These are phyloP conservation scores for Neurospora crassa DNA, from an alignment of 2,329 filamentous ascomycete genomes.

Conservation along the genomic window DNA sequence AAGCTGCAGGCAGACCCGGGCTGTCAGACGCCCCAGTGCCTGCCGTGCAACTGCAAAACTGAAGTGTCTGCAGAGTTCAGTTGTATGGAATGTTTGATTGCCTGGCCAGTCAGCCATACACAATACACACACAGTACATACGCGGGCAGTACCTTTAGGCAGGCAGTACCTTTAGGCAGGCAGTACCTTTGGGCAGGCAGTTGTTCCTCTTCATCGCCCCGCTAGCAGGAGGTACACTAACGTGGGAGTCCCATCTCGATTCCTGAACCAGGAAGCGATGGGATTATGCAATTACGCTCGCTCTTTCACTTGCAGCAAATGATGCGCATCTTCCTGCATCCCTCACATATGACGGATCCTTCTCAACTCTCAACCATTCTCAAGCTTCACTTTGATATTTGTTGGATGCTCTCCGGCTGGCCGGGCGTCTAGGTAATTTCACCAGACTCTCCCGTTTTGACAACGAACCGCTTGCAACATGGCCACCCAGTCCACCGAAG, in stretches of 20 bases:
- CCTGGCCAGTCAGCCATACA: background rate
- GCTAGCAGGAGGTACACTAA: background rate
- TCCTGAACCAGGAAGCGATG: background rate
- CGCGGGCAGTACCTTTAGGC: background rate
- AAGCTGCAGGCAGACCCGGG: background rate
- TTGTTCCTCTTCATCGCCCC: background rate
- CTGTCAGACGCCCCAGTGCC: background rate
- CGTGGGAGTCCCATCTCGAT: background rate
- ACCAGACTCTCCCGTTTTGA: background rate
- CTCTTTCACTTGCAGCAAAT: background rate
- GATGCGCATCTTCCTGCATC: background rate
- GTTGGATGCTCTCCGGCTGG: background rate
- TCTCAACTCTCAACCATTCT: background rate
- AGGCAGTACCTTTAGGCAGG: background rate
- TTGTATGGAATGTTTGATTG: background rate
- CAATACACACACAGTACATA: background rate
- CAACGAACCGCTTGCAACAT: background rate
- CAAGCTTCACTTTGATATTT: background rate
- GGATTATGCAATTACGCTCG: background rate
- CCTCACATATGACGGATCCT: background rate
- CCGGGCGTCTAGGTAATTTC: background rate
- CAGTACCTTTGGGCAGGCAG: background rate
- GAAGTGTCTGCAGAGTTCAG: background rate
- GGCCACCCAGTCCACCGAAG: background rate
- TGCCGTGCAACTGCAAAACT: background rate